Conservation (phyloP, 176 grass and related monocot species). For the Phoenix roebelenii region DNA sequence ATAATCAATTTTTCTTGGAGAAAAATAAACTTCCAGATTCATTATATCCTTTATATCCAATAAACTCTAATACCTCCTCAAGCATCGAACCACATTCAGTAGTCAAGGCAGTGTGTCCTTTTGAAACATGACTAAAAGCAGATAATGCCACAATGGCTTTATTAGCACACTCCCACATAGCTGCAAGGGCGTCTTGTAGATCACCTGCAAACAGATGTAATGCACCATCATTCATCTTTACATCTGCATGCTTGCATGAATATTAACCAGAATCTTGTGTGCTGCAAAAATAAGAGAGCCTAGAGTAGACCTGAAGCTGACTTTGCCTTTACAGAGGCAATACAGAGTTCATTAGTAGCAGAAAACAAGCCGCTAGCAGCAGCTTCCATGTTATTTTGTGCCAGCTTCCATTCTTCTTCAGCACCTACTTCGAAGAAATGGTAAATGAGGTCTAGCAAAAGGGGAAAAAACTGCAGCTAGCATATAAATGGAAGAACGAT, state of each 20-base stretch:
- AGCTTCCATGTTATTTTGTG: slow-evolving; percentile 72
- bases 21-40: too few relatives aligned
- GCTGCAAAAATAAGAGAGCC: slow-evolving; percentile 1
- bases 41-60: too few relatives aligned
- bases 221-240: too few relatives aligned
- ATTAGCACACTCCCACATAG: slow-evolving; percentile 47
- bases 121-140: slow-evolving; percentile 72
- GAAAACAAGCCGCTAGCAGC: slow-evolving; percentile 72
- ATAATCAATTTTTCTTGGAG: too few relatives aligned
- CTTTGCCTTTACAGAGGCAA: slow-evolving; percentile 56
- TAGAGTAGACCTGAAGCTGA: slow-evolving; percentile 65
- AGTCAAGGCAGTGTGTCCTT: slow-evolving; percentile 81
- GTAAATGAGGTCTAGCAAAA: slow-evolving; percentile 18
- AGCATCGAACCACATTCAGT: slow-evolving; percentile 92
- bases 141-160: slow-evolving; percentile 59
- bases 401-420: slow-evolving; percentile 85
- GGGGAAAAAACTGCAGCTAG: background rate
- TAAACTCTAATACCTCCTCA: slow-evolving; percentile 55
- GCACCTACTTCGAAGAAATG: slow-evolving; percentile 44
- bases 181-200: slow-evolving; percentile 60
- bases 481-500: background rate
- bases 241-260: too few relatives aligned
- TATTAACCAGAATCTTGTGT: too few relatives aligned
- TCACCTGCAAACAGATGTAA: slow-evolving; percentile 34
- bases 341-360: slow-evolving; percentile 60